Evolutionary conservation across 306 rosid genomes (phyloP).

Genomic region (Bauhinia variegata): DNA sequence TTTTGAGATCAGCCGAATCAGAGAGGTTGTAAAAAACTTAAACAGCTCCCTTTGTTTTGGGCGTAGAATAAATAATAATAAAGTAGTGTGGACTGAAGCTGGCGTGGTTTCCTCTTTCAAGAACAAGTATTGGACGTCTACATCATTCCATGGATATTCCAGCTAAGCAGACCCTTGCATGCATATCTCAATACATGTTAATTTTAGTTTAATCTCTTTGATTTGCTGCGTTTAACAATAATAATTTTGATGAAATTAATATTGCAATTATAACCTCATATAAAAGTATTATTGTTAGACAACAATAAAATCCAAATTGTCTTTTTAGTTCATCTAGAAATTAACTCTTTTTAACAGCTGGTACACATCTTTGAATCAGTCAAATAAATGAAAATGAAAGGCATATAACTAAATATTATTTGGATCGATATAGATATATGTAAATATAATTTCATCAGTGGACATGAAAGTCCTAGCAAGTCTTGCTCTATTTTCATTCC

Average conservation of each 20-base stretch:
- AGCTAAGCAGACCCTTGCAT: conserved; percentile 30
- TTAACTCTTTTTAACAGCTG: not conserved
- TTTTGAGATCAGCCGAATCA: conserved; percentile 17
- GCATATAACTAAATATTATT: no score
- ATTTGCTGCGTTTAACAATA: no score
- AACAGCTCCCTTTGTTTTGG: no score
- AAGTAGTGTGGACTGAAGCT: conserved; percentile 27
- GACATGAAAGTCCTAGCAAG: conserved; percentile 37
- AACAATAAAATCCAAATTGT: no score
- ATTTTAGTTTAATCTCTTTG: no score
- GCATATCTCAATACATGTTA: not conserved
- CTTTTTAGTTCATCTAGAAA: not conserved
- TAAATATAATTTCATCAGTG: not conserved
- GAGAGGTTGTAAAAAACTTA: conserved; percentile 22
- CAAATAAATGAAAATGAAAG: no score
- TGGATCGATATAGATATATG: no score
- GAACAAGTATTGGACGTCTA: conserved; percentile 29
- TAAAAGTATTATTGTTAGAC: no score
- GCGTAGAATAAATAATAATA: conserved; percentile 14
- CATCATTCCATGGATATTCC: conserved; percentile 49
- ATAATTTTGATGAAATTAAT: no score
- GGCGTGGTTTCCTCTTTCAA: conserved; percentile 32
- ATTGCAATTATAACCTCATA: no score
- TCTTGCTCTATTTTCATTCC: conserved; percentile 5
- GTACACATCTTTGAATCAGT: not conserved